Percentiles rank a stretch among this genome's conserved stretches.
Evolutionary conservation across 768 basidiomycete genomes (phyloP).

Genomic region (Kwoniella shandongensis): DNA sequence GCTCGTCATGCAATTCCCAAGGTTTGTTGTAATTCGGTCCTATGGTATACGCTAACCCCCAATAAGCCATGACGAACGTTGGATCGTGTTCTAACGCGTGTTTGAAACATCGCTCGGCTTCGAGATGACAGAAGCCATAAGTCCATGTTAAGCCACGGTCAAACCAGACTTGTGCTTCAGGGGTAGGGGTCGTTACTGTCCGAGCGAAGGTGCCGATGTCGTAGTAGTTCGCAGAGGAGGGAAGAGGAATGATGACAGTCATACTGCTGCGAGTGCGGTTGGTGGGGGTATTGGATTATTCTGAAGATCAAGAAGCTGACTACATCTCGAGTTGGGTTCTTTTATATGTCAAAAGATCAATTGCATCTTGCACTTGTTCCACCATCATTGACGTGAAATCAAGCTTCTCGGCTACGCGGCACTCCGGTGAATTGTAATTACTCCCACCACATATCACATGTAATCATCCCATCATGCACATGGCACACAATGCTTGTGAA

Average conservation of each 20-base stretch:
- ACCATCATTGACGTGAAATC: too few relatives aligned
- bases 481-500: too few relatives aligned
- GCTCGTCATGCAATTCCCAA: conserved; percentile 32
- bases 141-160: conserved; percentile 38
- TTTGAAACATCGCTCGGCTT: conserved; percentile 36
- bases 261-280: too few relatives aligned
- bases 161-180: conserved; percentile 41
- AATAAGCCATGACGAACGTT: conserved; percentile 33
- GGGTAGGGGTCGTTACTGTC: conserved; percentile 20
- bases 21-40: conserved; percentile 47
- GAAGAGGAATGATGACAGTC: background rate
- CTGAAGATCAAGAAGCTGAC: too few relatives aligned
- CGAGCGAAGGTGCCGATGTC: conserved; percentile 25
- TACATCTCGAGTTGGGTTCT: too few relatives aligned
- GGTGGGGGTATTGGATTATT: too few relatives aligned
- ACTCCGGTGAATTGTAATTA: too few relatives aligned
- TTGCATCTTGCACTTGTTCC: too few relatives aligned
- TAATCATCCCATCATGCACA: too few relatives aligned
- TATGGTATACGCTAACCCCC: conserved; percentile 41
- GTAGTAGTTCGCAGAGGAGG: conserved; percentile 23
- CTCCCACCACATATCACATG: too few relatives aligned
- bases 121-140: conserved; percentile 43
- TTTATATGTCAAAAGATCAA: too few relatives aligned
- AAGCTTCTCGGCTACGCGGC: too few relatives aligned
- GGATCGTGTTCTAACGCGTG: conserved; percentile 32